A percentile compares a stretch with the other conserved stretches of the same genome.
Conservation (phyloP, 140 eudicot species). For the Oenanthe javanica region DNA sequence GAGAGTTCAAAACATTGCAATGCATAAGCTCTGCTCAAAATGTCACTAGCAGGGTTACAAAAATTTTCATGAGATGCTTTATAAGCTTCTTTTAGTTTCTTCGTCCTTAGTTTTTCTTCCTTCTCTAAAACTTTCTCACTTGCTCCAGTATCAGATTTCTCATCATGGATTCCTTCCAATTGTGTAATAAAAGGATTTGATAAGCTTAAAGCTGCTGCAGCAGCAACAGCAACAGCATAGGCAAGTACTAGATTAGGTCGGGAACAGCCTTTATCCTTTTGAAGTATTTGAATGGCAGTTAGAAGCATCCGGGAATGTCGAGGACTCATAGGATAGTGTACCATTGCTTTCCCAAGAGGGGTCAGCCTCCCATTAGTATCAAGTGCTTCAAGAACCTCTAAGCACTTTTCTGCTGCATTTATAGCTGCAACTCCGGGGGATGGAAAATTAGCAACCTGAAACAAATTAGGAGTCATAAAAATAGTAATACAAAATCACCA, state of each 20-base stretch:
- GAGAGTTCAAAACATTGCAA: constrained; percentile 77
- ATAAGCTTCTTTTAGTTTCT: constrained; percentile 45
- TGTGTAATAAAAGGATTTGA: constrained; percentile 64
- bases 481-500: neutral
- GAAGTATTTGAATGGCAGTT: constrained; percentile 61
- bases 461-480: neutral
- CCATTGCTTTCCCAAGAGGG: constrained; percentile 76
- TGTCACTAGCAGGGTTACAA: constrained; percentile 65
- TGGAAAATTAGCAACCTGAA: constrained; percentile 76
- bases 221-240: constrained; percentile 84
- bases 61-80: constrained; percentile 48
- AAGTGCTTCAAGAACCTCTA: constrained; percentile 78
- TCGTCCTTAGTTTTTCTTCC: constrained; percentile 44
- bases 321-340: constrained; percentile 88
- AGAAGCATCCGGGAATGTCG: constrained; percentile 96
- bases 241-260: constrained; percentile 58
- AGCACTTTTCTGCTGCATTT: constrained; percentile 68
- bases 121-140: constrained; percentile 18
- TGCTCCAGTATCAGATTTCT: constrained; percentile 10
- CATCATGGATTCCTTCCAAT: constrained; percentile 39
- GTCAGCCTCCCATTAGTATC: constrained; percentile 64
- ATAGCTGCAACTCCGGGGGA: constrained; percentile 60
- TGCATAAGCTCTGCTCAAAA: constrained; percentile 62
- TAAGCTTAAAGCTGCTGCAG: constrained; percentile 88
- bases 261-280: constrained; percentile 26